These are phyloP conservation scores for Termitomyces sp. DNA, from an alignment of 768 basidiomycete genomes.

Conservation along the genomic window DNA sequence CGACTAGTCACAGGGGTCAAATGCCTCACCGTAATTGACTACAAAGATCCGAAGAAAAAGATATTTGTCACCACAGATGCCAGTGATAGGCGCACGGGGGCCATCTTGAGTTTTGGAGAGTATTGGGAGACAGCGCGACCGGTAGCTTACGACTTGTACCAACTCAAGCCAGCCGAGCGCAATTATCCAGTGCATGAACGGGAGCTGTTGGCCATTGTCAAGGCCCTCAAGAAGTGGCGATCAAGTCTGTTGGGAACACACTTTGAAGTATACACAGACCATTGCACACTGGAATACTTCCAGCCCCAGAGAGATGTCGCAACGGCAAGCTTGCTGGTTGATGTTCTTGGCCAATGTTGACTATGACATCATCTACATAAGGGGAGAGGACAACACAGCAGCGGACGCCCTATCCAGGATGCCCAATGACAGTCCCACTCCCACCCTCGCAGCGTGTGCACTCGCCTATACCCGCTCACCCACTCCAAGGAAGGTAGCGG, in stretches of 20 bases:
- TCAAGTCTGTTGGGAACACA: constrained; percentile 12
- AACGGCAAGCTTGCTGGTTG: constrained; percentile 25
- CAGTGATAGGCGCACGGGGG: too few species aligned
- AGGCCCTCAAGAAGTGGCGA: constrained; percentile 21
- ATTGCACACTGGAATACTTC: constrained; percentile 28
- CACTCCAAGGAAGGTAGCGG: too few species aligned
- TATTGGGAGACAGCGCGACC: constrained; percentile 26
- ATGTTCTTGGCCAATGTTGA: constrained; percentile 35
- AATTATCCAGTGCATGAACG: constrained; percentile 32
- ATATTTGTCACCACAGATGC: constrained; percentile 29
- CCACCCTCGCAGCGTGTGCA: too few species aligned
- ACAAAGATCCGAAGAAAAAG: constrained; percentile 9
- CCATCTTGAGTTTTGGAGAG: constrained; percentile 21
- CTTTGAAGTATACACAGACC: constrained; percentile 16
- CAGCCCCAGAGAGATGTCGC: constrained; percentile 13
- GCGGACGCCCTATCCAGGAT: background rate
- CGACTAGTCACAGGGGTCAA: constrained; percentile 10
- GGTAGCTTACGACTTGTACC: constrained; percentile 21
- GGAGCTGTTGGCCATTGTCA: constrained; percentile 29
- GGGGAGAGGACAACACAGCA: constrained; percentile 14
- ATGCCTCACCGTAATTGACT: constrained; percentile 16
- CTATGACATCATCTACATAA: constrained; percentile 27
- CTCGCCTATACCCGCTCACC: too few species aligned
- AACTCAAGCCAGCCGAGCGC: constrained; percentile 15
- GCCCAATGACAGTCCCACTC: constrained; percentile 22